Percentiles rank a stretch among this genome's conserved stretches.
These are phyloP conservation scores for Kalmusia sp. DNA, from an alignment of 2,329 filamentous ascomycete genomes.

Conservation along the genomic window DNA sequence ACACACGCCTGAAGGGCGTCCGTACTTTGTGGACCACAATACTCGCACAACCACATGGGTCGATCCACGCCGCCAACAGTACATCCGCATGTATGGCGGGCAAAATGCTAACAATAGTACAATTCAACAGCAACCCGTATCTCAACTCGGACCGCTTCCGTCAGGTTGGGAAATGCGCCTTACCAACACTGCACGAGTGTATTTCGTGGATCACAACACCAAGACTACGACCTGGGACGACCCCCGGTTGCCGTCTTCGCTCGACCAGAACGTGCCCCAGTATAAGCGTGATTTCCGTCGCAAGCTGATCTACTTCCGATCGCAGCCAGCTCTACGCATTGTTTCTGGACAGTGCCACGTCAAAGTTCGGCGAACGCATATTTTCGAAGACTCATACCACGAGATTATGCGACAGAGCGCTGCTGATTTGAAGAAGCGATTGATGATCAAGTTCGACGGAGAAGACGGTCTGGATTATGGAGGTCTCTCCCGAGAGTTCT, in stretches of 20 bases:
- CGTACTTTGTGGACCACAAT: slow-evolving; percentile 99
- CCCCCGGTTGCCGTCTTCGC: slow-evolving; percentile 88
- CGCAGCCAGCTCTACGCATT: slow-evolving; percentile 94
- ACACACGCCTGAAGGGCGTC: slow-evolving; percentile 90
- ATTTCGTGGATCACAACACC: slow-evolving; percentile 99
- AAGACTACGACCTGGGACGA: slow-evolving; percentile 99
- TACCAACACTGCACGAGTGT: slow-evolving; percentile 96
- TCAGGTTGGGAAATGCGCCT: slow-evolving; percentile 99
- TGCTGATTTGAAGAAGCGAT: slow-evolving; percentile 93
- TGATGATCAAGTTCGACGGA: slow-evolving; percentile 99
- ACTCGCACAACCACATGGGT: slow-evolving; percentile 99
- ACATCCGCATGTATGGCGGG: slow-evolving; percentile 97
- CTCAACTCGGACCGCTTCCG: slow-evolving; percentile 90
- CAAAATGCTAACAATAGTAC: slow-evolving; percentile 77
- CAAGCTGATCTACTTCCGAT: slow-evolving; percentile 99
- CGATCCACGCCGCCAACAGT: slow-evolving; percentile 94
- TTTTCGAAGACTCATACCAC: slow-evolving; percentile 98
- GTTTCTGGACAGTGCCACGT: slow-evolving; percentile 97
- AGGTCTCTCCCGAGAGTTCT: slow-evolving; percentile 95
- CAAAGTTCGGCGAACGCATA: slow-evolving; percentile 94
- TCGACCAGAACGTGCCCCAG: slow-evolving; percentile 98
- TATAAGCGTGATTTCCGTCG: slow-evolving; percentile 99
- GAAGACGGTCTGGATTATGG: slow-evolving; percentile 98
- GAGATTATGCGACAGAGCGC: slow-evolving; percentile 97
- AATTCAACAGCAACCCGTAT: slow-evolving; percentile 97